Percentiles rank a stretch among this genome's conserved stretches.
phyloP scores from a whole-genome alignment of 768 basidiomycete species.

The Termitomyces bulborhizus region DNA sequence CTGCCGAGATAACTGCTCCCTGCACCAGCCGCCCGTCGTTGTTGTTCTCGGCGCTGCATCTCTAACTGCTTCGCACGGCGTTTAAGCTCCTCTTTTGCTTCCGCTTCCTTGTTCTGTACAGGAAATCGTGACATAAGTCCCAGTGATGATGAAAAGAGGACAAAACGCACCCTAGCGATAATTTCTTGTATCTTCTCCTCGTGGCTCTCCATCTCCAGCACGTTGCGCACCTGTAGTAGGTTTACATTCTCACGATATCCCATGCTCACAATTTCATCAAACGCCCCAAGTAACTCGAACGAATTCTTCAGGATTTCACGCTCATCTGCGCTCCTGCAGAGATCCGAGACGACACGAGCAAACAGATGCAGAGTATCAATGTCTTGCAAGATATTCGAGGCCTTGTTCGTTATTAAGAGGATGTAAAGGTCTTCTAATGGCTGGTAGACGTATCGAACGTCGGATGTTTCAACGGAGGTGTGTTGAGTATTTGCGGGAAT shows the following conservation, averaged over 20 bases:
- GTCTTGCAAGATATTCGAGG: slow-evolving; percentile 98
- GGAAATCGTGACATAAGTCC: background rate
- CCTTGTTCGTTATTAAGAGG: slow-evolving; percentile 95
- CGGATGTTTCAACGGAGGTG: slow-evolving; percentile 57
- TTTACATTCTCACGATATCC: slow-evolving; percentile 81
- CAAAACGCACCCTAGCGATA: slow-evolving; percentile 72
- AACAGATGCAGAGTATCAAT: slow-evolving; percentile 93
- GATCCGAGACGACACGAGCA: slow-evolving; percentile 86
- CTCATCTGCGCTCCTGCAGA: slow-evolving; percentile 83
- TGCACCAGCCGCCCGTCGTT: slow-evolving; percentile 57
- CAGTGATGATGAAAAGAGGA: background rate
- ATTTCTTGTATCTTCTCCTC: slow-evolving; percentile 98
- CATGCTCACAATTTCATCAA: slow-evolving; percentile 92
- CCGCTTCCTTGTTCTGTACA: slow-evolving; percentile 91
- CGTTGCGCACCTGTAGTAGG: slow-evolving; percentile 70
- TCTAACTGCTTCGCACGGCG: slow-evolving; percentile 96
- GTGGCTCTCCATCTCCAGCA: slow-evolving; percentile 86
- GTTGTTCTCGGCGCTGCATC: slow-evolving; percentile 94
- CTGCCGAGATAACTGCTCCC: slow-evolving; percentile 61
- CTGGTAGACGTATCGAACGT: too few relatives aligned
- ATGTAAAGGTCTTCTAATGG: slow-evolving; percentile 97
- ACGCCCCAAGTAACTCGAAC: slow-evolving; percentile 91
- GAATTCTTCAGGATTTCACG: slow-evolving; percentile 85
- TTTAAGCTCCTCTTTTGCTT: slow-evolving; percentile 98
- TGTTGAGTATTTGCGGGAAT: slow-evolving; percentile 94